Evolutionary conservation across 306 rosid genomes (phyloP).

Genomic region (Amphicarpaea edgeworthii): DNA sequence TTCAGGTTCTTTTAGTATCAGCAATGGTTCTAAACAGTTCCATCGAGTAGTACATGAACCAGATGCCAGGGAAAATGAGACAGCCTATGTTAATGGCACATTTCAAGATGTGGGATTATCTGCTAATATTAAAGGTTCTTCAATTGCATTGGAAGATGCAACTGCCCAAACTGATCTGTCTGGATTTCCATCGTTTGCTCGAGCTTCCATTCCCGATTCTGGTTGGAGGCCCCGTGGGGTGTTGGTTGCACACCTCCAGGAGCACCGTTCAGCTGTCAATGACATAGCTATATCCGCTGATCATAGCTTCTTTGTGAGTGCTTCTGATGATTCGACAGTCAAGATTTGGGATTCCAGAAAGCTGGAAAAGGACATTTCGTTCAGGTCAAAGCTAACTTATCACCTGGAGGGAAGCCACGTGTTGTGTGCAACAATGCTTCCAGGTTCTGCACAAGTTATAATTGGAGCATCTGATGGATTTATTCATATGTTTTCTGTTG

Average conservation of each 20-base stretch:
- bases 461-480: slow-evolving; percentile 97
- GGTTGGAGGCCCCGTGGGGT: slow-evolving; percentile 99
- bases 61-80: slow-evolving; percentile 86
- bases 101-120: slow-evolving; percentile 77
- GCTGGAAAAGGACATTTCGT: slow-evolving; percentile 95
- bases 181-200: slow-evolving; percentile 70
- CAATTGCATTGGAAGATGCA: slow-evolving; percentile 67
- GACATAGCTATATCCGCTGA: slow-evolving; percentile 91
- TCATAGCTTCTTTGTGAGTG: slow-evolving; percentile 88
- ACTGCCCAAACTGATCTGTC: slow-evolving; percentile 66
- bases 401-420: slow-evolving; percentile 97
- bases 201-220: slow-evolving; percentile 77
- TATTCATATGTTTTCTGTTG: slow-evolving; percentile 89
- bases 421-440: slow-evolving; percentile 82
- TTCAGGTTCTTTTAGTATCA: slow-evolving; percentile 82
- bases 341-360: slow-evolving; percentile 97
- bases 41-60: slow-evolving; percentile 98
- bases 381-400: slow-evolving; percentile 94
- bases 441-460: slow-evolving; percentile 85
- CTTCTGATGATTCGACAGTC: slow-evolving; percentile 96
- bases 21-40: slow-evolving; percentile 88
- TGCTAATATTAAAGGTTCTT: slow-evolving; percentile 61
- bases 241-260: slow-evolving; percentile 97
- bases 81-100: slow-evolving; percentile 61
- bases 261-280: slow-evolving; percentile 92